These are phyloP conservation scores for Pleurotus platypus DNA, from an alignment of 768 basidiomycete species.

Conservation along the genomic window DNA sequence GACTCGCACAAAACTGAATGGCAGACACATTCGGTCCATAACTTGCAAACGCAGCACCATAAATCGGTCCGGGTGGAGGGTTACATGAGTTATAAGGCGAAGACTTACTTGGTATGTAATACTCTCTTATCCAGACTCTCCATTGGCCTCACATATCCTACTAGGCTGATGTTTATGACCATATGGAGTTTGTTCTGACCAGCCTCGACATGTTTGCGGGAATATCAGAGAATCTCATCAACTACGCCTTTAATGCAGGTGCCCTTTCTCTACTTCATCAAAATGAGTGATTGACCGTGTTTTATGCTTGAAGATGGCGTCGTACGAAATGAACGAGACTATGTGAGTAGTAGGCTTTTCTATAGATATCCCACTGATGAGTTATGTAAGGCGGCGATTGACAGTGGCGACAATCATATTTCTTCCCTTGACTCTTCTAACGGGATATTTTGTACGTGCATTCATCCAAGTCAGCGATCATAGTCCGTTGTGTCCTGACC, in stretches of 20 bases:
- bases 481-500: neutral
- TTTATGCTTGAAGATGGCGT: slow-evolving; percentile 41
- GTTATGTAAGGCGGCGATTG: slow-evolving; percentile 48
- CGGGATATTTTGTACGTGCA: slow-evolving; percentile 68
- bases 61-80: slow-evolving; percentile 39
- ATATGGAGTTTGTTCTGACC: slow-evolving; percentile 64
- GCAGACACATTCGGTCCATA: neutral
- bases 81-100: slow-evolving; percentile 65
- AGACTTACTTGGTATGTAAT: slow-evolving; percentile 57
- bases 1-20: slow-evolving; percentile 18
- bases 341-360: slow-evolving; percentile 38
- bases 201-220: slow-evolving; percentile 67
- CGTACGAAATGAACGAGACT: slow-evolving; percentile 64
- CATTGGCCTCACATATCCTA: neutral
- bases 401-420: slow-evolving; percentile 69
- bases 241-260: slow-evolving; percentile 67
- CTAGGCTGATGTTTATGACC: slow-evolving; percentile 33
- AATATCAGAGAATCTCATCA: slow-evolving; percentile 63
- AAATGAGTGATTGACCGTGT: neutral
- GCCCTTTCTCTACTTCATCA: slow-evolving; percentile 4
- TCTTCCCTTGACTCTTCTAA: slow-evolving; percentile 65
- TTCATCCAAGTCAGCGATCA: neutral
- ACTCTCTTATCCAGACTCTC: neutral
- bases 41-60: too few relatives aligned
- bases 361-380: neutral